Evolutionary conservation across 129 eudicot species (phyloP).

Genomic region (Silybum marianum): DNA sequence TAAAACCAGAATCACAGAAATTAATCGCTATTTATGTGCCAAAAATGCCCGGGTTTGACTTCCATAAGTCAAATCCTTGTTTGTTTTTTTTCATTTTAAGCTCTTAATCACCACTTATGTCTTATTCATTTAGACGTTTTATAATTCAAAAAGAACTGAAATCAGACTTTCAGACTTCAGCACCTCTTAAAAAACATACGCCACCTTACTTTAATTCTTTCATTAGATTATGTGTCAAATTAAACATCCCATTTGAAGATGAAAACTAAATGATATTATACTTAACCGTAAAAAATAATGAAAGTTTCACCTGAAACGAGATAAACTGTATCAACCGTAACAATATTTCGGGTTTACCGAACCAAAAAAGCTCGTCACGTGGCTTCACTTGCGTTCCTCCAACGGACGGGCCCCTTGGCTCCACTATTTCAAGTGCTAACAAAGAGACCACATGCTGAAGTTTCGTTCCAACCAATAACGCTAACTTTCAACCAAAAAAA

Average conservation of each 20-base stretch:
- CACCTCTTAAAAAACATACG: too few species aligned
- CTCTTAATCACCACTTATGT: too few species aligned
- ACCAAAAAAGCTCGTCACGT: slow-evolving; percentile 93
- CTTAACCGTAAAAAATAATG: background rate
- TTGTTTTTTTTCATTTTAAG: too few species aligned
- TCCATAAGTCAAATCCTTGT: background rate
- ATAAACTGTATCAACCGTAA: slow-evolving; percentile 88
- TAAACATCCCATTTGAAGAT: background rate
- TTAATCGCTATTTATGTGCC: background rate
- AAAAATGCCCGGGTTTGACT: slow-evolving; percentile 18
- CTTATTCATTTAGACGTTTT: too few species aligned
- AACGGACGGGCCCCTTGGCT: slow-evolving; percentile 64
- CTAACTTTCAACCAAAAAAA: slow-evolving; percentile 55
- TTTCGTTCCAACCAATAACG: slow-evolving; percentile 91
- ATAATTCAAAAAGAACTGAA: too few species aligned
- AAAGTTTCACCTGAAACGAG: slow-evolving; percentile 81
- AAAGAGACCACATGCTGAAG: slow-evolving; percentile 96
- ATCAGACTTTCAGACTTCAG: too few species aligned
- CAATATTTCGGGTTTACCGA: slow-evolving; percentile 89
- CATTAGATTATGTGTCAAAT: background rate
- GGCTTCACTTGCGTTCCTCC: slow-evolving; percentile 87
- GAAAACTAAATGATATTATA: background rate
- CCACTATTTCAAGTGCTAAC: slow-evolving; percentile 86
- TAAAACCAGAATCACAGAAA: background rate
- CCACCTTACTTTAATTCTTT: background rate